phyloP scores from a whole-genome alignment of 148 eudicot species.

The Vaccinium vitisidaea region DNA sequence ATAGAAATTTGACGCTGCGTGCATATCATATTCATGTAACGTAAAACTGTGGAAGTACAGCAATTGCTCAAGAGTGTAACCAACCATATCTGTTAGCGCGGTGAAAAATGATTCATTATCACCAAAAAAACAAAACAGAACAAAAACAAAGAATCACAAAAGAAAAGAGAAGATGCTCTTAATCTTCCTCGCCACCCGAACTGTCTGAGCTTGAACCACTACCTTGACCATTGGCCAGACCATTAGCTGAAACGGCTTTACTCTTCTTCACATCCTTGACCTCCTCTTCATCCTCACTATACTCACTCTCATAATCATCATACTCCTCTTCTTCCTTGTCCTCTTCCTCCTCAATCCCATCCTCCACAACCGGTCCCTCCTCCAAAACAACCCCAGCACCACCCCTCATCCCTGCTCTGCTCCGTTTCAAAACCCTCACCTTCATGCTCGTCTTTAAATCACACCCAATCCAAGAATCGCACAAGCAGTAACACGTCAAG shows the following conservation, averaged over 20 bases:
- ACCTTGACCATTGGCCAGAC: slow-evolving; percentile 29
- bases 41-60: not conserved
- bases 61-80: not conserved
- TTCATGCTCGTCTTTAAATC: slow-evolving; percentile 57
- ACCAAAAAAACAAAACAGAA: not conserved
- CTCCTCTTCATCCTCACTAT: slow-evolving; percentile 84
- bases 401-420: slow-evolving; percentile 73
- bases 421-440: slow-evolving; percentile 61
- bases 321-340: slow-evolving; percentile 82
- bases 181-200: slow-evolving; percentile 52
- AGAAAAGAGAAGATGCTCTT: not conserved
- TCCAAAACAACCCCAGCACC: slow-evolving; percentile 33
- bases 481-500: slow-evolving; percentile 53
- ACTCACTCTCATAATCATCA: slow-evolving; percentile 85
- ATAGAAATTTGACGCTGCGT: not conserved
- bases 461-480: slow-evolving; percentile 88
- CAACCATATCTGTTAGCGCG: not conserved
- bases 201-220: slow-evolving; percentile 42
- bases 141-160: not conserved
- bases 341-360: slow-evolving; percentile 72
- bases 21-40: not conserved
- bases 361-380: slow-evolving; percentile 51
- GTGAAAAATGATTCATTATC: not conserved
- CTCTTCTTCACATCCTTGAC: slow-evolving; percentile 31
- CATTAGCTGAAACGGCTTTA: slow-evolving; percentile 39